Base-by-base conservation (phyloP, 2,329 filamentous ascomycete species). In the Mariannaea elegans region DNA sequence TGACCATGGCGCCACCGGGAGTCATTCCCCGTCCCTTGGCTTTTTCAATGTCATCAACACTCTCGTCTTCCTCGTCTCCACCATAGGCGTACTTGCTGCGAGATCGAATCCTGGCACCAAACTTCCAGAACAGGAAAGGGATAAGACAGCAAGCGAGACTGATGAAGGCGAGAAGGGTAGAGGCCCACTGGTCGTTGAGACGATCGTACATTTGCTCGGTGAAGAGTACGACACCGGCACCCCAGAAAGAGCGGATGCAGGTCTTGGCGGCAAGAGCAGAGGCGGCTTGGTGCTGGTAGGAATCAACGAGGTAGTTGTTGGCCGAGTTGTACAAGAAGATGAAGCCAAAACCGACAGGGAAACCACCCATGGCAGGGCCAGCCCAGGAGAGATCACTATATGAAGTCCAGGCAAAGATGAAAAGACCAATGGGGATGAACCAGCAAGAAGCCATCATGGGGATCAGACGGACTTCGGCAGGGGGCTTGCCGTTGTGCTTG, bases 211-310 rank as follows among this genome's bases (percentile, higher is more conserved):
- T 94, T 75, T 94, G 91, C 65, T 84, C 82, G 0, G 92, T 94
- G 77, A 95, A 95, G 1, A 96, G 83, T 0, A 94, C 91, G 1
- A 88, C 87, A 1, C 78, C 83, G 1, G 91, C 92, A 68, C 92
- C 92, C 90, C 91, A 95, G 77, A 94, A 90, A 14, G 86, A 90
- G 21, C 91, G 85, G 59, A 94, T 81, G 71, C 87, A 94, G 0
- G 91, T 94, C 81, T 94, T 94, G 36, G 91, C 91, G 0, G 92
- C 92, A 3, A 94, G 84, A 0, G 91, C 91, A 0, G 90, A 93
- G 1, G 92, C 92, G 1, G 92, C 92, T 76, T 94, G 91, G 77
- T 86, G 82, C 75, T 86, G 83, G 77, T 86, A 87, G 14, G 82
- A 83, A 73, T 87, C 84, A 72, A 87, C 84, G 24, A 91, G 83